These are phyloP conservation scores for Neoscytalidium dimidiatum DNA, from an alignment of 2,329 filamentous ascomycete species.

Conservation along the genomic window DNA sequence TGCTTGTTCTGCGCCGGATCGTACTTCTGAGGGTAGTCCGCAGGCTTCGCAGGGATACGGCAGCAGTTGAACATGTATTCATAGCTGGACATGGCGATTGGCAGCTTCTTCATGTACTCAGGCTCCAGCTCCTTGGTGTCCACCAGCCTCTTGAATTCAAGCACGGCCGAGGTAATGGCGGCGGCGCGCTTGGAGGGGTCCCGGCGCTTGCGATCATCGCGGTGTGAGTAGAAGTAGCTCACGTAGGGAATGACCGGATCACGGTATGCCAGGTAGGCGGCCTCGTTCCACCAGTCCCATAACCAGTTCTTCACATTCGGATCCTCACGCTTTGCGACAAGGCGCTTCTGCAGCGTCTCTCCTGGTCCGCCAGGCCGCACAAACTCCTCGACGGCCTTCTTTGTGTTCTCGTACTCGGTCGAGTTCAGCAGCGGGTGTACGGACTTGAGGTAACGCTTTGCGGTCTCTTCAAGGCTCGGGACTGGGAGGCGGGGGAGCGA, in stretches of 20 bases:
- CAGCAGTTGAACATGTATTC: slow-evolving; percentile 98
- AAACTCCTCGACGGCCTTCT: slow-evolving; percentile 85
- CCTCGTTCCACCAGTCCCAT: slow-evolving; percentile 97
- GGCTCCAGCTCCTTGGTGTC: slow-evolving; percentile 82
- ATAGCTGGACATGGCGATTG: slow-evolving; percentile 98
- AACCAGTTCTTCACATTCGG: slow-evolving; percentile 91
- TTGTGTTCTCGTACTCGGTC: slow-evolving; percentile 69
- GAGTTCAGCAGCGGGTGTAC: slow-evolving; percentile 72
- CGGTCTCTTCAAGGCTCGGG: slow-evolving; percentile 79
- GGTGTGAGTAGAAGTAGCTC: slow-evolving; percentile 98
- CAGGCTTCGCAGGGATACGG: slow-evolving; percentile 78
- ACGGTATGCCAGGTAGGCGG: slow-evolving; percentile 88
- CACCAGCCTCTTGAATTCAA: slow-evolving; percentile 95
- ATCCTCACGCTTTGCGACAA: slow-evolving; percentile 76
- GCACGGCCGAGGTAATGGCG: slow-evolving; percentile 78
- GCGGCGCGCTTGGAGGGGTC: slow-evolving; percentile 92
- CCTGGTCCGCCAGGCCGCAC: slow-evolving; percentile 83
- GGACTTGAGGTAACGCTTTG: slow-evolving; percentile 76
- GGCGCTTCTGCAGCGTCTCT: slow-evolving; percentile 81
- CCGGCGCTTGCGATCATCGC: slow-evolving; percentile 84
- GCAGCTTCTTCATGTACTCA: slow-evolving; percentile 97
- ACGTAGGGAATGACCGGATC: slow-evolving; percentile 97
- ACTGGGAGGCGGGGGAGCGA: slow-evolving; percentile 80
- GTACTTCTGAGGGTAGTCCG: slow-evolving; percentile 84
- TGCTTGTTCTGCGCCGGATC: slow-evolving; percentile 74